Percentiles rank a stretch among this genome's conserved stretches.
phyloP scores from a whole-genome alignment of 257 asterid species.

The Knoxia roxburghii region DNA sequence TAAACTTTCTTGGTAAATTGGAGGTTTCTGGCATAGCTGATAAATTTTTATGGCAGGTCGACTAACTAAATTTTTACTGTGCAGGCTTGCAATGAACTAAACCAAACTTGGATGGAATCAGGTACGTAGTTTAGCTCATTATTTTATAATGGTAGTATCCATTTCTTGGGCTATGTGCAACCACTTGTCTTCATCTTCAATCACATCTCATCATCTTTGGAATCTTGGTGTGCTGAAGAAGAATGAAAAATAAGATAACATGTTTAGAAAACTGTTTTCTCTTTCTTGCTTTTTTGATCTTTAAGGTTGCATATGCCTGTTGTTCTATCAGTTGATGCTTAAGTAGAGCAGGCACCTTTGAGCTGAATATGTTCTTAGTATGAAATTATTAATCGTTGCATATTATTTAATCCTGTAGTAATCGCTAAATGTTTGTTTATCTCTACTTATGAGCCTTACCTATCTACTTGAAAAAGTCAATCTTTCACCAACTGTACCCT shows the following conservation, averaged over 20 bases:
- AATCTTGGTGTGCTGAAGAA: neutral
- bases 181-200: neutral
- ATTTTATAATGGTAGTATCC: neutral
- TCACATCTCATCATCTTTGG: neutral
- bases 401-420: too few species aligned
- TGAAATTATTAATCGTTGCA: too few species aligned
- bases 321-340: too few species aligned
- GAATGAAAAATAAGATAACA: neutral
- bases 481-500: too few species aligned
- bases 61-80: constrained; percentile 13
- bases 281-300: neutral
- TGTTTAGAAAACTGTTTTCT: neutral
- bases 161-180: too few species aligned
- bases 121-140: constrained; percentile 34
- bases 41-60: neutral
- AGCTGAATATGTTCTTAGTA: too few species aligned
- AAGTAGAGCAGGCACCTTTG: neutral
- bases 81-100: constrained; percentile 97
- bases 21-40: neutral
- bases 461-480: too few species aligned
- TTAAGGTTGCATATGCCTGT: too few species aligned
- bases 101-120: constrained; percentile 97
- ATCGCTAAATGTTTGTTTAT: too few species aligned
- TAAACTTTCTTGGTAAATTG: constrained; percentile 1
- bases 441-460: too few species aligned